Base-by-base conservation (phyloP, 352 stramenopile genomes). In the Globisporangium irregulare region DNA sequence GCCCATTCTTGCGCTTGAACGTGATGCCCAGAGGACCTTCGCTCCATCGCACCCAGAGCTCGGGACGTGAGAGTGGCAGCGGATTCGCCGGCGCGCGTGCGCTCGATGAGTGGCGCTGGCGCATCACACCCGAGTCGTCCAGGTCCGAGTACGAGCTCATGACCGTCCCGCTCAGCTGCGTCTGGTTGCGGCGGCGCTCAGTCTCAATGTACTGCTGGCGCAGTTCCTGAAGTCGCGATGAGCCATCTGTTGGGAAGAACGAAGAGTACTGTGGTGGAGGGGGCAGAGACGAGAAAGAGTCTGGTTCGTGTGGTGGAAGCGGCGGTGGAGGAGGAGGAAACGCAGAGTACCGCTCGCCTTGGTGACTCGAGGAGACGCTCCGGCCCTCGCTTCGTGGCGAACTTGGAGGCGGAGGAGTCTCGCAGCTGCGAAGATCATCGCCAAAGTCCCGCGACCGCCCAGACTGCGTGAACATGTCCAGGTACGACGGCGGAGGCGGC, bases 21-120 rank as follows among this genome's bases (percentile, higher is more conserved):
- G 86, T 93, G 58, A 94, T 91, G 9, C 86, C 86, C 10, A 94
- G 71, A 1, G 86, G 83, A 0, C 84, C 86, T 54, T 93, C 81
- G 27, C 64, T 81, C 86, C 86, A 94, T 29, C 82, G 80, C 20
- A 94, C 79, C 77, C 81, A 90, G 1, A 93, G 71, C 64, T 92
- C 82, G 1, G 84, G 86, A 18, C 32, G 56, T 9, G 80, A 57
- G 20, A 71, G 53, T 12, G 81, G 77, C 32, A 82, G 62, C 20
- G 64, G 71, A 18, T 62, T 36, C 12, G n/a, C 38, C 7, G 43
- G 20, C 10, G 55, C 50, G 24, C 59, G 54, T 4, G 41, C 53
- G 20, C 63, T 53, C 34, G 50, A 29, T 7, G 57, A 32, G n/a
- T 54, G 22, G 10, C 51, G 41, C 59, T 76, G 75, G 18, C 68